These are phyloP conservation scores for Arabis alpina DNA, from an alignment of 345 rosid species.

Conservation along the genomic window DNA sequence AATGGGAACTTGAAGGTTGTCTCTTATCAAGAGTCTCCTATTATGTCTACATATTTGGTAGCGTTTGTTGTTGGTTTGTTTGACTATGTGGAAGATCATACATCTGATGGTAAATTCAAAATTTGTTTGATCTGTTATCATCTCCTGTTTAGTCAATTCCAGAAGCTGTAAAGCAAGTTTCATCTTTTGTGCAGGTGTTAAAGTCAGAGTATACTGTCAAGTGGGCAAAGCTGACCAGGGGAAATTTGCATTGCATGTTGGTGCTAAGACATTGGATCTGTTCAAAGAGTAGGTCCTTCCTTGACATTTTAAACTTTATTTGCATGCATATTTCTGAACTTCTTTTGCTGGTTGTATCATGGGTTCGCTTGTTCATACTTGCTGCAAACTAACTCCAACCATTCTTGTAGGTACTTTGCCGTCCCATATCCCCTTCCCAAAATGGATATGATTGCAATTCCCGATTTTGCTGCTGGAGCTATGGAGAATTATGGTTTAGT, in stretches of 20 bases:
- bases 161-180: slow-evolving; percentile 13
- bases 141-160: not conserved
- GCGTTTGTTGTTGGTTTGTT: slow-evolving; percentile 93
- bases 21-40: slow-evolving; percentile 81
- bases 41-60: slow-evolving; percentile 96
- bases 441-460: slow-evolving; percentile 96
- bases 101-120: slow-evolving; percentile 71
- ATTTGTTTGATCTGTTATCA: not conserved
- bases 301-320: not conserved
- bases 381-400: slow-evolving; percentile 18
- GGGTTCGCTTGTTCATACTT: slow-evolving; percentile 16
- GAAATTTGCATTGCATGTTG: slow-evolving; percentile 89
- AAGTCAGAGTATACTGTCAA: slow-evolving; percentile 90
- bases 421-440: slow-evolving; percentile 90
- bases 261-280: slow-evolving; percentile 82
- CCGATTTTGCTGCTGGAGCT: slow-evolving; percentile 98
- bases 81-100: slow-evolving; percentile 84
- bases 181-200: slow-evolving; percentile 57
- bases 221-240: slow-evolving; percentile 91
- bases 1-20: slow-evolving; percentile 69
- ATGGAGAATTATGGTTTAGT: slow-evolving; percentile 99
- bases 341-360: slow-evolving; percentile 20
- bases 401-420: slow-evolving; percentile 73
- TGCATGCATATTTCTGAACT: slow-evolving; percentile 20
- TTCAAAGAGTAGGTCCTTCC: slow-evolving; percentile 70